phyloP scores from a whole-genome alignment of 2,329 filamentous ascomycete species.

The Paramyrothecium sp. region DNA sequence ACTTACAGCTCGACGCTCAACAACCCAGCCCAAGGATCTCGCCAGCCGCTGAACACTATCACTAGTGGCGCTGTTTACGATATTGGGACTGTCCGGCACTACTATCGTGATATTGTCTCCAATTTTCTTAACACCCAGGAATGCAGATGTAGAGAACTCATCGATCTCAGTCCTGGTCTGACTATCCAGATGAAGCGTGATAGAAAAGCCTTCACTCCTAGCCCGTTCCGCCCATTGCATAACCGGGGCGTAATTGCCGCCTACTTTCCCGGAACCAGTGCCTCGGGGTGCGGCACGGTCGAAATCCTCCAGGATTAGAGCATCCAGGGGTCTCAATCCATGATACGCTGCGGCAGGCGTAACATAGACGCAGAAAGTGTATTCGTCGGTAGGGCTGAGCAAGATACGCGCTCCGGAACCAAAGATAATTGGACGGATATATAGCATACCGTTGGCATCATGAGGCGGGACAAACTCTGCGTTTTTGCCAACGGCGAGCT shows the following conservation, averaged over 20 bases:
- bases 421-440: conserved; percentile 65
- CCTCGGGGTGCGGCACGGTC: conserved; percentile 67
- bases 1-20: conserved; percentile 36
- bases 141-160: conserved; percentile 67
- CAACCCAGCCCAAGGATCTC: conserved; percentile 53
- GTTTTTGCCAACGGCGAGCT: conserved; percentile 62
- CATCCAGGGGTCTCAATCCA: conserved; percentile 61
- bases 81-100: conserved; percentile 41
- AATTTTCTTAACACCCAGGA: conserved; percentile 58
- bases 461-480: conserved; percentile 67
- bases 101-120: not conserved
- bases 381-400: conserved; percentile 49
- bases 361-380: conserved; percentile 61
- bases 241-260: conserved; percentile 70
- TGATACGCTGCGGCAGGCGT: conserved; percentile 67
- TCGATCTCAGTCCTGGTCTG: conserved; percentile 62
- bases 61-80: conserved; percentile 64
- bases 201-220: conserved; percentile 59
- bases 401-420: conserved; percentile 29
- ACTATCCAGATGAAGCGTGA: conserved; percentile 68
- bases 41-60: conserved; percentile 60
- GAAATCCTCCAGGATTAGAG: conserved; percentile 66
- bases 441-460: conserved; percentile 62
- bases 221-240: conserved; percentile 61
- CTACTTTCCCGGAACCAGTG: conserved; percentile 65